Base-by-base conservation (phyloP, 2,329 filamentous ascomycete genomes). In the Niveomyces coronatus region DNA sequence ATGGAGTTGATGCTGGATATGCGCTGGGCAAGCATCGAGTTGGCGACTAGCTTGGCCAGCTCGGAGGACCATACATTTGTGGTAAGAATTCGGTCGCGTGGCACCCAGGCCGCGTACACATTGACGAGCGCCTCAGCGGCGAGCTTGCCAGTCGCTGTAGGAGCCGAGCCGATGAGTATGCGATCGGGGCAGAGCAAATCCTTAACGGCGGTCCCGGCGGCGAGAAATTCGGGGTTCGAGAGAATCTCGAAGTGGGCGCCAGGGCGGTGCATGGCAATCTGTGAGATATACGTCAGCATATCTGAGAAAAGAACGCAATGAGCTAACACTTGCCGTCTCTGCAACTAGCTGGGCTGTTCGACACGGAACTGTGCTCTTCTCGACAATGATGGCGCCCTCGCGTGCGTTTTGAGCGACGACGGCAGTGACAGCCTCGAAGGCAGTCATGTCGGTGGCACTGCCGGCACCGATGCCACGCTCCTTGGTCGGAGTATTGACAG, bases 1-100 rank as follows among this genome's bases (percentile, higher is more conserved):
- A 89, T 73, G 10, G 81, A 79, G 60, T 88, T 89, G 62, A 89
- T 85, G 58, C 78, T 85, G 53, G 76, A 82, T 51, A 89, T 83
- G 35, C 83, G 72, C 61, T 89, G 84, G 1, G 84, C 84, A 8
- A 89, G 68, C 71, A 89, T 78, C 3, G 82, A 80, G 57, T 89
- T 89, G 41, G 83, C 80, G 1, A 81, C 82, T 0, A 89, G 70
- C 61, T 89, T 89, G 39, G 82, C 70, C 16, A 89, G 68, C 58
- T 89, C 84, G 0, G 82, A 85, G 1, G 82, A 86, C 74, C 78
- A 87, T 0, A 81, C 66, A 48, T 86, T 83, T 50, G 80, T 81
- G 18, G 74, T 79, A 37, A 87, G 62, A 52, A 89, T 85, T 43
- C 73, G 72, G 15, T 70, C 62, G 14, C 66, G 64, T 3, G 79